Evolutionary conservation across 805 yeast species (phyloP).

Genomic region (Danielia oregonensis): DNA sequence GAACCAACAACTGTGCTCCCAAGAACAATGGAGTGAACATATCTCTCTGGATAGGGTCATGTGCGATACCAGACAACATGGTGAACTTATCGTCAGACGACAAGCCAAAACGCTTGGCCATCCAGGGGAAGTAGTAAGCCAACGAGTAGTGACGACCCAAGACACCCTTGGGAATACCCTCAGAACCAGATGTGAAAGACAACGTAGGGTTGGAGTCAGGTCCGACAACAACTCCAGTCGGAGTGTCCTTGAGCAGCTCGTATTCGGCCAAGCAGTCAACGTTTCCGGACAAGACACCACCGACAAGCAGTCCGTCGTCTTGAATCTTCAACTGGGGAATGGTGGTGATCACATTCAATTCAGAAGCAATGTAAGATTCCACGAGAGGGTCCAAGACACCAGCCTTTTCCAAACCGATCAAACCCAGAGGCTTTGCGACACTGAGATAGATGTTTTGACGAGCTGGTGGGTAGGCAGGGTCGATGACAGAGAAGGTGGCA

Average conservation of each 20-base stretch:
- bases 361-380: constrained; percentile 68
- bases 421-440: constrained; percentile 90
- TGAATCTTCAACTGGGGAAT: constrained; percentile 75
- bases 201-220: constrained; percentile 97
- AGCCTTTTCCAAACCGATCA: constrained; percentile 87
- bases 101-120: constrained; percentile 81
- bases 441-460: constrained; percentile 90
- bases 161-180: constrained; percentile 98
- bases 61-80: constrained; percentile 98
- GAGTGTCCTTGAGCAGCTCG: constrained; percentile 43
- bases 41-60: constrained; percentile 98
- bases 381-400: constrained; percentile 78
- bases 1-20: constrained; percentile 91
- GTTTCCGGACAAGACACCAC: constrained; percentile 43
- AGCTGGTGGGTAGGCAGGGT: constrained; percentile 98
- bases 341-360: constrained; percentile 66
- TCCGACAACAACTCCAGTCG: constrained; percentile 90
- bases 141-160: constrained; percentile 95
- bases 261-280: constrained; percentile 50
- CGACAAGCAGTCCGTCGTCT: constrained; percentile 68
- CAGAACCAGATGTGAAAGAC: constrained; percentile 96
- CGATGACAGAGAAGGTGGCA: constrained; percentile 96
- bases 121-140: constrained; percentile 98
- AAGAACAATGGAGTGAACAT: constrained; percentile 96
- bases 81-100: constrained; percentile 84